Evolutionary conservation across 768 basidiomycete species (phyloP).

Genomic region (Mycena capillaripes): DNA sequence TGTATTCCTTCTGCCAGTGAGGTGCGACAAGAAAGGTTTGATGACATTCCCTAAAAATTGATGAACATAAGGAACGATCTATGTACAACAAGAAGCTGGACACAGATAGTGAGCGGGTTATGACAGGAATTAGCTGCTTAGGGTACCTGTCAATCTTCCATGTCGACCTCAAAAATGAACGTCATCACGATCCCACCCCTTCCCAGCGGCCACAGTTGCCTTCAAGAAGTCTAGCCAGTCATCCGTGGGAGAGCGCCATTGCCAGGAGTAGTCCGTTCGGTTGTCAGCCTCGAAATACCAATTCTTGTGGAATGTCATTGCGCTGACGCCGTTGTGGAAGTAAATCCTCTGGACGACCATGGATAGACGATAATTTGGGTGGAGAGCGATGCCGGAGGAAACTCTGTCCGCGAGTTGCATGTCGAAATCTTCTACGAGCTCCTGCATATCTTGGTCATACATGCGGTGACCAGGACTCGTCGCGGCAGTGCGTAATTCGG

Average conservation of each 20-base stretch:
- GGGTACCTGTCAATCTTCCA: background rate
- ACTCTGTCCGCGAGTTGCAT: background rate
- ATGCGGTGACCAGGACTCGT: constrained; percentile 1
- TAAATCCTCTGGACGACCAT: constrained; percentile 22
- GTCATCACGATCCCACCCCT: constrained; percentile 18
- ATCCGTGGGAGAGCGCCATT: constrained; percentile 21
- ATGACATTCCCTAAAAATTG: background rate
- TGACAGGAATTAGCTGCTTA: background rate
- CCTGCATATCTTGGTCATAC: constrained; percentile 6
- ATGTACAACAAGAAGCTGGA: background rate
- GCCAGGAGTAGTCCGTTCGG: constrained; percentile 17
- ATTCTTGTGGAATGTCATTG: constrained; percentile 9
- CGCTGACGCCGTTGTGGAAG: constrained; percentile 15
- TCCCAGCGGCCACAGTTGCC: constrained; percentile 20
- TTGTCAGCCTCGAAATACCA: constrained; percentile 20
- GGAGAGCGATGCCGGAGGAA: background rate
- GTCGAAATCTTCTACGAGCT: constrained; percentile 13
- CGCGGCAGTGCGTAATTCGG: constrained; percentile 17
- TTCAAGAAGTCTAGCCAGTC: constrained; percentile 22
- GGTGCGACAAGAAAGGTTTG: background rate
- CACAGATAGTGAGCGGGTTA: background rate
- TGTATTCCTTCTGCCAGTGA: background rate
- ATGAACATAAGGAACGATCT: background rate
- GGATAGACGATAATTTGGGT: background rate
- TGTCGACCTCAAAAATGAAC: constrained; percentile 4